A percentile compares a stretch with the other conserved stretches of the same genome.
Evolutionary conservation across 495 filamentous ascomycete species (phyloP).

Genomic region (Chlorociboria aeruginascens): DNA sequence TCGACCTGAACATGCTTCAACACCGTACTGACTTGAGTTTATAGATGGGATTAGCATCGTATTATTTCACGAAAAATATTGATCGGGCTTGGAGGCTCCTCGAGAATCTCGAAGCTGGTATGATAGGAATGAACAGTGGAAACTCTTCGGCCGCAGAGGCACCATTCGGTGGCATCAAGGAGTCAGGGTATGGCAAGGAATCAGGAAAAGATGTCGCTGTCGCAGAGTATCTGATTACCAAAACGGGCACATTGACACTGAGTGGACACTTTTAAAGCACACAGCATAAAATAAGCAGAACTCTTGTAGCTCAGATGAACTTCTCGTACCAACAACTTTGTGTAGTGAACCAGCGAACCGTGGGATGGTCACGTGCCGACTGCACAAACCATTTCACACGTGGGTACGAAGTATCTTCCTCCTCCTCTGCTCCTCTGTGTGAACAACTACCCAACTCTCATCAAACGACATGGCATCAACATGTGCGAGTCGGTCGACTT

Average conservation of each 20-base stretch:
- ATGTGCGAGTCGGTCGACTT: too few species aligned
- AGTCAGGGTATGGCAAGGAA: conserved; percentile 67
- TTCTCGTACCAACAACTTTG: neutral
- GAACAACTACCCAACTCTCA: neutral
- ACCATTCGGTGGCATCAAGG: conserved; percentile 60
- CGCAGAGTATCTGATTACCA: conserved; percentile 57
- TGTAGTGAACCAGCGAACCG: neutral
- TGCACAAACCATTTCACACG: neutral
- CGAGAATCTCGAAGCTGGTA: conserved; percentile 64
- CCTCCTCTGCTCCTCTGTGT: too few species aligned
- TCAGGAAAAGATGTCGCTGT: conserved; percentile 62
- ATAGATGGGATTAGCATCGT: conserved; percentile 54
- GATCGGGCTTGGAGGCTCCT: conserved; percentile 61
- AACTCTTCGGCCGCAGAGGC: neutral
- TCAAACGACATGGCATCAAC: neutral
- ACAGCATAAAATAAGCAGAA: neutral
- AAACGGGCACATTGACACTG: conserved; percentile 55
- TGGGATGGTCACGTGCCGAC: too few species aligned
- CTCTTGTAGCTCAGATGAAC: neutral
- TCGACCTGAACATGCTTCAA: neutral
- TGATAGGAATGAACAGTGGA: conserved; percentile 65
- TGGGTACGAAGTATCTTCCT: too few species aligned
- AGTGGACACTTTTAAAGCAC: conserved; percentile 36
- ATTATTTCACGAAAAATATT: conserved; percentile 64
- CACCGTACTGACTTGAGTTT: neutral